Evolutionary conservation across 495 filamentous ascomycete species (phyloP), one percentile per base, ranked within the genome.

Genomic region (Daldinia decipiens): DNA sequence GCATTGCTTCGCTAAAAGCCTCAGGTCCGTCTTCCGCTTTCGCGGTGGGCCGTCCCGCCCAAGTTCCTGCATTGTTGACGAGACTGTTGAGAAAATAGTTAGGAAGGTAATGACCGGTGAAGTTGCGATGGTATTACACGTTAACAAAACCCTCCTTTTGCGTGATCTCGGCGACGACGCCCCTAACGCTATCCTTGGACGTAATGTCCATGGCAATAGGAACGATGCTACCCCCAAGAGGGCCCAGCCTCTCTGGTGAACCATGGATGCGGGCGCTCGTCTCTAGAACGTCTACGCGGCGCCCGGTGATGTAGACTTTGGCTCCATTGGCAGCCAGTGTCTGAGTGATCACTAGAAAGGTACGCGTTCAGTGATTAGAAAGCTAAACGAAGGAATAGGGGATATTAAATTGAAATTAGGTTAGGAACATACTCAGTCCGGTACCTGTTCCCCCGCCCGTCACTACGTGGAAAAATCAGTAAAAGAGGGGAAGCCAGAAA

Each of bases 271-370:
- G 77, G 0, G 86, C 79, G 15, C 83, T 82, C 17, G 79, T 80
- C 52, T 87, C 78, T 0, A 90, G 82, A 1, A 85, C 78, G 11
- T 88, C 83, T 55, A 62, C 82, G 74, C 90, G 90, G 47, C 92
- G 89, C 4, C 91, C 93, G 7, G 90, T 91, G 65, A 95, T 93
- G 79, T 94, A 94, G 32, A 94, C 92, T 40, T 88, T 93, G 17
- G 92, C 92, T 40, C 92, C 92, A 76, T 94, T 94, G 27, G 86
- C 81, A 0, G 93, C 90, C 68, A 91, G 91, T 2, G 92, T 90
- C 72, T 93, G 89, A 0, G 92, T 90, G 66, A 91, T 92, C 91
- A 94, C 75, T 77, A 58, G 40, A 1, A 55, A 17, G 24, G 12
- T 9, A 24, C 5, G 32, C 12, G 52, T 63, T 13, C 62, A 50